Evolutionary conservation across 176 grass and related monocot species (phyloP).

Genomic region (Canna indica): DNA sequence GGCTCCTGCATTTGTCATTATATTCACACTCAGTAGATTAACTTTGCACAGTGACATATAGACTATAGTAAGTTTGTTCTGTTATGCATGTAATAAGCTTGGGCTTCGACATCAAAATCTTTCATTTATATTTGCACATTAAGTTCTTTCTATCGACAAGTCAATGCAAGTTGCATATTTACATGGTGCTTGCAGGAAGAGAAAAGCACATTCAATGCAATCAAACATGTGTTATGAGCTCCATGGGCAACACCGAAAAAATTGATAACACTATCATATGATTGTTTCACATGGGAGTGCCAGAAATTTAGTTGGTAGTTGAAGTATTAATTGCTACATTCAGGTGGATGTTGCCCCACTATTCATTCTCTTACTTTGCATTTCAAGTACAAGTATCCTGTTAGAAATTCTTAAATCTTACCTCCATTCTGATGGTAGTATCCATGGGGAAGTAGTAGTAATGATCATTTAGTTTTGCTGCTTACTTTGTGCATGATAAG

Average conservation of each 20-base stretch:
- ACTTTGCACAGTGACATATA: no score
- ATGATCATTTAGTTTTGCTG: no score
- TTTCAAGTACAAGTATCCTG: neutral
- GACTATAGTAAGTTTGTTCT: no score
- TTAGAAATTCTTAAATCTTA: neutral
- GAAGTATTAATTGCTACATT: slow-evolving; percentile 1
- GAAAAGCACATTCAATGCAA: neutral
- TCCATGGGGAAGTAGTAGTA: no score
- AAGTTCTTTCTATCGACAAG: no score
- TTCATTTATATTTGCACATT: no score
- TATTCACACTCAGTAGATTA: no score
- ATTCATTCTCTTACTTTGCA: neutral
- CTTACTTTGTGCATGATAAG: no score
- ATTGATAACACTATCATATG: neutral
- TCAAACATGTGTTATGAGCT: neutral
- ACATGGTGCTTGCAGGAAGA: neutral
- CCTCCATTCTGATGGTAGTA: no score
- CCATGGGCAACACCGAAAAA: neutral
- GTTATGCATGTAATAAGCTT: no score
- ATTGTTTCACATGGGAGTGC: neutral
- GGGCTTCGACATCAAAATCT: no score
- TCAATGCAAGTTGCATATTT: neutral
- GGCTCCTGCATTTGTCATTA: no score
- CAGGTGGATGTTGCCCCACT: neutral
- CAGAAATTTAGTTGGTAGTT: neutral